Evolutionary conservation across 2,329 filamentous ascomycete genomes (phyloP).

Genomic region (Davidsoniella virescens): DNA sequence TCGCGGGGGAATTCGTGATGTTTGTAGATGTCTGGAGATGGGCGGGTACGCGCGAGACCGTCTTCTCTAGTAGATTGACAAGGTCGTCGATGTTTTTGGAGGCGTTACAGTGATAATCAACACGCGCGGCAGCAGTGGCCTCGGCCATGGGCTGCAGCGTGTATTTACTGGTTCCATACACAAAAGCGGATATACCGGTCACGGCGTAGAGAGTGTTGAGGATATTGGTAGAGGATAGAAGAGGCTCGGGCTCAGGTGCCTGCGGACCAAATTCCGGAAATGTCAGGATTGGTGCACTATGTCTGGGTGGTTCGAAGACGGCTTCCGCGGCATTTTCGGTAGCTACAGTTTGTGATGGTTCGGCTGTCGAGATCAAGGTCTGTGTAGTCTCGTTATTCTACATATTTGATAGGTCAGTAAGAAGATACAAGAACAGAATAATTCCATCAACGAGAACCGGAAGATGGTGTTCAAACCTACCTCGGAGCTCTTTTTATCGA

Average conservation of each 20-base stretch:
- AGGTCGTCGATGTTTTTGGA: slow-evolving; percentile 29
- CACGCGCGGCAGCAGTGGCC: slow-evolving; percentile 33
- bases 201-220: slow-evolving; percentile 43
- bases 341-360: slow-evolving; percentile 7
- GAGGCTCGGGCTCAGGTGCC: slow-evolving; percentile 36
- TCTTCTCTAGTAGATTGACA: slow-evolving; percentile 34
- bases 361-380: neutral
- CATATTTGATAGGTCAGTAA: neutral
- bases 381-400: neutral
- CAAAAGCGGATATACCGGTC: slow-evolving; percentile 38
- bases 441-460: neutral
- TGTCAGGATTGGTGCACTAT: slow-evolving; percentile 46
- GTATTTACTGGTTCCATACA: slow-evolving; percentile 58
- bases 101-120: slow-evolving; percentile 35
- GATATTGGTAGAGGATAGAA: slow-evolving; percentile 44
- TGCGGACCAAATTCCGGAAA: slow-evolving; percentile 54
- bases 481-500: slow-evolving; percentile 23
- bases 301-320: slow-evolving; percentile 15
- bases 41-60: slow-evolving; percentile 44
- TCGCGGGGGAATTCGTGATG: slow-evolving; percentile 13
- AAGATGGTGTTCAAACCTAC: neutral
- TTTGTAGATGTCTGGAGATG: neutral
- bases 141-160: slow-evolving; percentile 48
- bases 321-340: neutral
- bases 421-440: neutral